Evolutionary conservation across 2,329 filamentous ascomycete species (phyloP), one percentile per base, ranked within the genome.

Genomic region (Paraconiothyrium sp.): DNA sequence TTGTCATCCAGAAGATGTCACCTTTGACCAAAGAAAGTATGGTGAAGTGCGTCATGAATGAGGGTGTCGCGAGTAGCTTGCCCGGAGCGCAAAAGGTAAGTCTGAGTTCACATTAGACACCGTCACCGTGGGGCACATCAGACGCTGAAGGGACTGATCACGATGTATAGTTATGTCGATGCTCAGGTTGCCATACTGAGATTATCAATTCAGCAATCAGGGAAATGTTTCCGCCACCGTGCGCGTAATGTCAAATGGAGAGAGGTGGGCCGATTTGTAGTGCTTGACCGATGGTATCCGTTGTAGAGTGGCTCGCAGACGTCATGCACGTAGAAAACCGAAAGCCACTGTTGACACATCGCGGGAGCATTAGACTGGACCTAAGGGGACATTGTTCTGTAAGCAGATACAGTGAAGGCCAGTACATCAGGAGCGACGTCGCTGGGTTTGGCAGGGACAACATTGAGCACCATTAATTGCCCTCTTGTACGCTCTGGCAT

Each of bases 81-180:
- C 62, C 69, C 46, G 67, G 64, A 62, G 64, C 66, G 56, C 44
- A 60, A 2, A 72, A 72, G 60, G 69, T 72, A 57, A 59, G 63
- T 35, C 16, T 14, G 20, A 20, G 20, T 20, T 20, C 20, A 20
- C 20, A 20, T 20, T 20, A 20, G 20, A 20, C 20, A 20, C 20
- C 20, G 20, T 20, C 20, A 20, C 20, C 20, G 20, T 20, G 20
- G 20, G 20, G 20, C 20, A 20, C 20, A 20, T 20, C 20, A 1
- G 20, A 20, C 20, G 20, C 20, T 20, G 20, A 20, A 20, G 20
- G 20, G 20, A 20, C 20, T 20, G 20, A 20, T 20, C 20, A 20
- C 20, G 20, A 20, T 35, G 22, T 22, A 24, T 58, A 71, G 69
- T 62, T 58, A 20, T 72, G 67, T 60, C 66, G 69, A 58, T 72